Percentiles rank a stretch among this genome's conserved stretches.
Conservation (phyloP, 2,329 filamentous ascomycete species). For the Calonectria pteridis region DNA sequence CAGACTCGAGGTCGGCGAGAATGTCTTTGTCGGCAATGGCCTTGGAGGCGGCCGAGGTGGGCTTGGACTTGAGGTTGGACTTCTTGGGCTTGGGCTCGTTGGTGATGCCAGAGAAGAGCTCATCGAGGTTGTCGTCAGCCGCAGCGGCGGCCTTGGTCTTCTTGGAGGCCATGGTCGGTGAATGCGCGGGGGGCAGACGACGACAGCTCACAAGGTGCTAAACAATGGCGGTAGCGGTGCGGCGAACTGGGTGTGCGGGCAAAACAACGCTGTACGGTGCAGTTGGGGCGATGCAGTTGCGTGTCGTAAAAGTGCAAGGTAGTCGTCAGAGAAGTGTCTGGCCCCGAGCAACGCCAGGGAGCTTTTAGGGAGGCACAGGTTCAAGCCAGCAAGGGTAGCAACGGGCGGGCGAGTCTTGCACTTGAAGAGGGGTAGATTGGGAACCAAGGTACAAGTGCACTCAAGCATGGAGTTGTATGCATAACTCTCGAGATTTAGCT, state of each 20-base stretch:
- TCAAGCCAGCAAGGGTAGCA: slow-evolving; percentile 36
- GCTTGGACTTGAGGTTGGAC: slow-evolving; percentile 57
- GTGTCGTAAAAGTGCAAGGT: slow-evolving; percentile 21
- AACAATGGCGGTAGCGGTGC: not conserved
- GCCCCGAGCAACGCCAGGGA: slow-evolving; percentile 26
- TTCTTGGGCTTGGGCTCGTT: slow-evolving; percentile 66
- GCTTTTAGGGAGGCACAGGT: slow-evolving; percentile 20
- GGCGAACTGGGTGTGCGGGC: not conserved
- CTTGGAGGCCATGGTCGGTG: slow-evolving; percentile 68
- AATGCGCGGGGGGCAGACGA: slow-evolving; percentile 16
- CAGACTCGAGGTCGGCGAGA: slow-evolving; percentile 84
- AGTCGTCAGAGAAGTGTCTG: slow-evolving; percentile 39
- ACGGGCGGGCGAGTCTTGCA: not conserved
- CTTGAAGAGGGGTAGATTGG: not conserved
- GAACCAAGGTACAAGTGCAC: not conserved
- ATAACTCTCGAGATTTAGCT: not conserved
- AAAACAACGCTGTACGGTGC: not conserved
- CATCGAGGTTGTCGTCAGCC: slow-evolving; percentile 72
- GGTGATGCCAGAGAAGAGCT: slow-evolving; percentile 74
- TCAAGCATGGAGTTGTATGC: not conserved
- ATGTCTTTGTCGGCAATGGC: slow-evolving; percentile 75
- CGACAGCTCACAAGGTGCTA: slow-evolving; percentile 13
- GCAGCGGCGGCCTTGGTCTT: slow-evolving; percentile 66
- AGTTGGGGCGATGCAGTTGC: slow-evolving; percentile 28
- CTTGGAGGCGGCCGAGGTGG: slow-evolving; percentile 64